These are phyloP conservation scores for Alliaria petiolata DNA, from an alignment of 345 rosid genomes.

Conservation along the genomic window DNA sequence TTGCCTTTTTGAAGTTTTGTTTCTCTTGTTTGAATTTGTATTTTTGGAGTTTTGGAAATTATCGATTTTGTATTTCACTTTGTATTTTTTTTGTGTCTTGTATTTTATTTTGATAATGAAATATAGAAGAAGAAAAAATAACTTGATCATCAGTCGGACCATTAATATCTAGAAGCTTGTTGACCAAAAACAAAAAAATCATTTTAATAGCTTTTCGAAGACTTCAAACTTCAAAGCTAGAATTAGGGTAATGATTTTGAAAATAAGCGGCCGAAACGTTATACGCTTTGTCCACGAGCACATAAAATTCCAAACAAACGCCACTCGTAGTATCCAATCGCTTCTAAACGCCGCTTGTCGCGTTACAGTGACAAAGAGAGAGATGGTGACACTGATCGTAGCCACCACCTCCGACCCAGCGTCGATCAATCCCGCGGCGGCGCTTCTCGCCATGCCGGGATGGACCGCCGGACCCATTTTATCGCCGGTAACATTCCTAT, in stretches of 20 bases:
- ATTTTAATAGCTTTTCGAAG: background rate
- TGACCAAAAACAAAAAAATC: background rate
- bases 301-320: conserved; percentile 18
- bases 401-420: conserved; percentile 85
- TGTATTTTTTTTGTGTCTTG: too few species aligned
- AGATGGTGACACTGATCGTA: conserved; percentile 73
- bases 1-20: too few species aligned
- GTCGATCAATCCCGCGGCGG: conserved; percentile 79
- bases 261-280: conserved; percentile 9
- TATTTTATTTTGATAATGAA: too few species aligned
- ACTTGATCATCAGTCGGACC: background rate
- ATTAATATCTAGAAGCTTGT: background rate
- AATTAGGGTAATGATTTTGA: conserved; percentile 7
- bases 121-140: too few species aligned
- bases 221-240: background rate
- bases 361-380: conserved; percentile 16
- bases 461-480: conserved; percentile 53
- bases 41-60: too few species aligned
- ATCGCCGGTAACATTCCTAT: conserved; percentile 33
- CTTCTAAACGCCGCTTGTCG: conserved; percentile 14
- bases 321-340: background rate
- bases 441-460: conserved; percentile 68
- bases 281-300: background rate
- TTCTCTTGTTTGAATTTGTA: too few species aligned
- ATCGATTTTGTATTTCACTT: too few species aligned